These are phyloP conservation scores for Adansonia gregorii DNA, from an alignment of 441 rosid genomes.

Conservation along the genomic window DNA sequence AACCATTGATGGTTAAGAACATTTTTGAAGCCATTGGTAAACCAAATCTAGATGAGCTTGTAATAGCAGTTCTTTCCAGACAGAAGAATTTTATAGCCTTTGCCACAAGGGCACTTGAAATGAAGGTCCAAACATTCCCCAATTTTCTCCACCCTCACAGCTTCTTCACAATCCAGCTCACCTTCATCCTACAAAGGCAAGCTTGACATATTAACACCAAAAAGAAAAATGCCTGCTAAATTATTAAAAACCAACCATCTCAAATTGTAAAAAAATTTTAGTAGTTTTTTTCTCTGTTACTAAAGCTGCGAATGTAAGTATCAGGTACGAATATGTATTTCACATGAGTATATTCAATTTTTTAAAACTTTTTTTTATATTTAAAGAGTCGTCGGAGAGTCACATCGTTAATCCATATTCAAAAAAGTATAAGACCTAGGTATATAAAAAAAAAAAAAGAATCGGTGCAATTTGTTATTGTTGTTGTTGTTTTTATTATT, in stretches of 20 bases:
- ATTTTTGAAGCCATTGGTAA: background rate
- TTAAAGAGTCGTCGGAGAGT: no score
- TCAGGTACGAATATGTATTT: no score
- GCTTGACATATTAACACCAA: constrained; percentile 8
- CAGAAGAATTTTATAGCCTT: constrained; percentile 50
- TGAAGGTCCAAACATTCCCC: constrained; percentile 41
- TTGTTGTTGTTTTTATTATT: no score
- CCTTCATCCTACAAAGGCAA: constrained; percentile 31
- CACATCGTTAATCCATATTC: no score
- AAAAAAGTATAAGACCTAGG: no score
- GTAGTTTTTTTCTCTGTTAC: no score
- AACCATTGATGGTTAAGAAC: background rate
- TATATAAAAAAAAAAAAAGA: no score
- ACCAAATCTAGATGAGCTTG: constrained; percentile 41
- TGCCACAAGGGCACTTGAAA: constrained; percentile 50
- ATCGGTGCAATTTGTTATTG: no score
- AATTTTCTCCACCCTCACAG: constrained; percentile 47
- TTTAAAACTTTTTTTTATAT: no score
- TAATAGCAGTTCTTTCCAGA: constrained; percentile 44
- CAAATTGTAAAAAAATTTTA: background rate
- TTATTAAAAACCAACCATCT: background rate
- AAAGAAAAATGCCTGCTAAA: background rate
- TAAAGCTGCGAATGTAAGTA: no score
- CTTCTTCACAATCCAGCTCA: constrained; percentile 40
- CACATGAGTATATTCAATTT: no score